These are phyloP conservation scores for Paraconiothyrium sp. DNA, from an alignment of 2,329 filamentous ascomycete species.

Conservation along the genomic window DNA sequence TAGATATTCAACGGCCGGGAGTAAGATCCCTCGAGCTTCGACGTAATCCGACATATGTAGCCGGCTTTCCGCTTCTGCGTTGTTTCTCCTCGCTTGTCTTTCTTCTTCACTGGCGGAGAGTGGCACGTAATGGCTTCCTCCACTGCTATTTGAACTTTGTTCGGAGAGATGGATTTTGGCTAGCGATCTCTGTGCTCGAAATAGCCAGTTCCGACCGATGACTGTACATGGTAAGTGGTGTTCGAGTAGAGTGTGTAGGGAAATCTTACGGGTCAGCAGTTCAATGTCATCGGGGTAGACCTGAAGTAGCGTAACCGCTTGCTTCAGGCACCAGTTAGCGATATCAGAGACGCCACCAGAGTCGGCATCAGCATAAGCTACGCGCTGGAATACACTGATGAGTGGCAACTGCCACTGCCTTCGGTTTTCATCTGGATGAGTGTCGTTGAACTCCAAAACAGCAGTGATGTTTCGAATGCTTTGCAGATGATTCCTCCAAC, in stretches of 20 bases:
- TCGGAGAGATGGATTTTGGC: constrained; percentile 60
- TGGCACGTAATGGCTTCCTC: constrained; percentile 33
- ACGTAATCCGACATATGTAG: constrained; percentile 57
- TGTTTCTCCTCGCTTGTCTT: constrained; percentile 27
- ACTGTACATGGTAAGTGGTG: constrained; percentile 44
- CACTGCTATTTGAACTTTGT: constrained; percentile 49
- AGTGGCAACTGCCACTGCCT: constrained; percentile 37
- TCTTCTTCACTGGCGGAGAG: constrained; percentile 37
- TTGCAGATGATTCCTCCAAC: constrained; percentile 41
- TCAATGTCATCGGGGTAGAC: constrained; percentile 56
- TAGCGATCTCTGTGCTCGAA: constrained; percentile 60
- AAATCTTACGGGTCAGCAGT: constrained; percentile 53
- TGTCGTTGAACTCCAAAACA: constrained; percentile 31
- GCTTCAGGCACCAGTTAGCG: constrained; percentile 60
- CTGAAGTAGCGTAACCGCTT: constrained; percentile 58
- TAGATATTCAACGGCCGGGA: constrained; percentile 63
- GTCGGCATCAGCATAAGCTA: constrained; percentile 61
- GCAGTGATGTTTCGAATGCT: constrained; percentile 30
- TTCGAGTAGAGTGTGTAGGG: not conserved
- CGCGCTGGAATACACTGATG: constrained; percentile 58
- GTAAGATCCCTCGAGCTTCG: constrained; percentile 61
- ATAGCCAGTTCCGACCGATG: constrained; percentile 62
- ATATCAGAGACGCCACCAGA: constrained; percentile 57
- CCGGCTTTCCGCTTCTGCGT: constrained; percentile 50
- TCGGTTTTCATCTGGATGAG: constrained; percentile 22